Evolutionary conservation across 2,329 filamentous ascomycete species (phyloP), one percentile per base, ranked within the genome.

Genomic region (Aspergillus sp.): DNA sequence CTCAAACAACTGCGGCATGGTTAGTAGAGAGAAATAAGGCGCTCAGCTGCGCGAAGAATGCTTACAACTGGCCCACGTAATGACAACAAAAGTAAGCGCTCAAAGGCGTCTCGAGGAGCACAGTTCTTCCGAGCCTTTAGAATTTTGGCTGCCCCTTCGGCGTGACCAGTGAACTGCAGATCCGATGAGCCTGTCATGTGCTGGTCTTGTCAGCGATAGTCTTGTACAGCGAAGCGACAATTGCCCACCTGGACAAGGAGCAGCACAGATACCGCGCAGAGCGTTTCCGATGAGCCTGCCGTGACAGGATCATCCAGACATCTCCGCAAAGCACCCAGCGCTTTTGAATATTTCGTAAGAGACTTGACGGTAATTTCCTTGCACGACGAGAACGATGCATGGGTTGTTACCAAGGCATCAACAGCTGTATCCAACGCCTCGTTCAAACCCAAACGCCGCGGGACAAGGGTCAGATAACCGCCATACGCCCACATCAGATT

Each of bases 401-500:
- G 69, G 1, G 70, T 65, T 13, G 60, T 65, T 9, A 70, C 56
- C 7, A 76, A 42, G 1, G 69, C 66, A 45, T 71, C 68, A 3
- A 72, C 66, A 7, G 74, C 66, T 6, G 74, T 71, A 58, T 82
- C 80, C 0, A 83, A 68, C 1, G 80, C 79, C 47, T 72, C 69
- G 45, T 79, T 82, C 11, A 58, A 67, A 1, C 80, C 81, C 1
- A 83, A 61, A 0, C 79, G 76, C 36, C 64, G 63, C 0, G 81
- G 81, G 1, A 83, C 66, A n/a, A 79, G 71, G 1, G 68, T 66
- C 11, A 83, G 63, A 59, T 79, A 83, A 0, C 65, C 62, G 1
- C 81, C 81, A 58, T 80, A 83, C 13, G 68, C 64, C 73, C 76
- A 78, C 42, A 69, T 68, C 6, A 83, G 62, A 44, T 82, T 80